phyloP scores from a whole-genome alignment of 2,329 filamentous ascomycete genomes.

The Colletotrichum sp. region DNA sequence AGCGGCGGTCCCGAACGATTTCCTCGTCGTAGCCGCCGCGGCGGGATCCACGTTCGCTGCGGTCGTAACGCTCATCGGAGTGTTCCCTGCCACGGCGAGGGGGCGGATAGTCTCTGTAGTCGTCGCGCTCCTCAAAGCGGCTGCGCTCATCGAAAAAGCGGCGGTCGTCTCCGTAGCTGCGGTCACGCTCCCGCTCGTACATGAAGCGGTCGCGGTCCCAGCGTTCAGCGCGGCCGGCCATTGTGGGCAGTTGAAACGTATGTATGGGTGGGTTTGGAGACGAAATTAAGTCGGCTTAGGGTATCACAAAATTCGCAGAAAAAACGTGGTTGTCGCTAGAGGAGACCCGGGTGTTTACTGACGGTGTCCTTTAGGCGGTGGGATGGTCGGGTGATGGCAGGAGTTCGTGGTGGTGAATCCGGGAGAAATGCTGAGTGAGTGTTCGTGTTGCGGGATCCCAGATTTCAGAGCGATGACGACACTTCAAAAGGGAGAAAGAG shows the following conservation, averaged over 20 bases:
- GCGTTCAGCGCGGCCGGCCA: constrained; percentile 41
- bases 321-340: background rate
- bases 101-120: constrained; percentile 22
- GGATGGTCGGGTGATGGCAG: constrained; percentile 13
- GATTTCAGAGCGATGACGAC: constrained; percentile 20
- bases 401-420: background rate
- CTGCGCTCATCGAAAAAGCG: constrained; percentile 49
- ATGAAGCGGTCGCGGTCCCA: constrained; percentile 63
- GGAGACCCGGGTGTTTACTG: background rate
- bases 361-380: background rate
- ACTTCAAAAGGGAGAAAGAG: background rate
- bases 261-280: background rate
- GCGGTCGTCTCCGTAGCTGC: constrained; percentile 56
- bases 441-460: constrained; percentile 6
- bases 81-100: constrained; percentile 45
- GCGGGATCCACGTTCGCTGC: constrained; percentile 30
- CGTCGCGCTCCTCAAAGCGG: constrained; percentile 22
- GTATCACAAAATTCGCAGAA: background rate
- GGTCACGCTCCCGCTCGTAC: constrained; percentile 45
- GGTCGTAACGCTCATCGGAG: constrained; percentile 56
- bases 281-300: background rate
- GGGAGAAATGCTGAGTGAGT: background rate
- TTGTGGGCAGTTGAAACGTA: constrained; percentile 8
- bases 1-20: constrained; percentile 53
- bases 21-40: constrained; percentile 52